phyloP scores from a whole-genome alignment of 352 stramenopile species.

The Phytopythium montanum region DNA sequence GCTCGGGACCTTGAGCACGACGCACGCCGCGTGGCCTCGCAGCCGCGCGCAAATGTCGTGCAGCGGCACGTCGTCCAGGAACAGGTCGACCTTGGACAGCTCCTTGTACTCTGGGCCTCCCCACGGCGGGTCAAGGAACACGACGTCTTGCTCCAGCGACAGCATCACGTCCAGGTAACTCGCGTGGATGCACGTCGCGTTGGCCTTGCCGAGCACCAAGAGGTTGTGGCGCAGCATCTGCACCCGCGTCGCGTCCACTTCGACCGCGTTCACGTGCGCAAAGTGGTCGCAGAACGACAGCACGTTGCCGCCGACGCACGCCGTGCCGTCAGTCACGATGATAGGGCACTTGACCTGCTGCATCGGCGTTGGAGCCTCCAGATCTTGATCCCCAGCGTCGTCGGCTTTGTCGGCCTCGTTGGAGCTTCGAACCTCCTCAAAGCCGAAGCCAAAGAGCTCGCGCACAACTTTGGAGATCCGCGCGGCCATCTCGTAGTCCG shows the following conservation, averaged over 20 bases:
- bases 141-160: slow-evolving; percentile 67
- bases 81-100: slow-evolving; percentile 64
- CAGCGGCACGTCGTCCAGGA: slow-evolving; percentile 54
- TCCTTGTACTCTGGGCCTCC: slow-evolving; percentile 80
- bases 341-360: slow-evolving; percentile 31
- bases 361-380: slow-evolving; percentile 10
- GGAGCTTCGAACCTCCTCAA: slow-evolving; percentile 10
- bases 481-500: slow-evolving; percentile 72
- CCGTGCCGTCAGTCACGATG: slow-evolving; percentile 72
- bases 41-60: slow-evolving; percentile 60
- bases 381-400: slow-evolving; percentile 11
- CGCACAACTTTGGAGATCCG: slow-evolving; percentile 70
- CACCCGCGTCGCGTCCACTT: slow-evolving; percentile 59
- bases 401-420: not conserved
- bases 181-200: slow-evolving; percentile 50
- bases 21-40: slow-evolving; percentile 36
- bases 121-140: slow-evolving; percentile 84
- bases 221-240: slow-evolving; percentile 78
- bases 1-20: slow-evolving; percentile 79
- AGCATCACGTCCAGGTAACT: slow-evolving; percentile 75
- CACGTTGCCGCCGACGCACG: slow-evolving; percentile 77
- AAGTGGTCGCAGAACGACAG: slow-evolving; percentile 82
- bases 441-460: slow-evolving; percentile 27
- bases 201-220: slow-evolving; percentile 50
- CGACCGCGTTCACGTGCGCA: slow-evolving; percentile 66